Evolutionary conservation across 495 filamentous ascomycete species (phyloP).

Genomic region (Daldinia concentrica): DNA sequence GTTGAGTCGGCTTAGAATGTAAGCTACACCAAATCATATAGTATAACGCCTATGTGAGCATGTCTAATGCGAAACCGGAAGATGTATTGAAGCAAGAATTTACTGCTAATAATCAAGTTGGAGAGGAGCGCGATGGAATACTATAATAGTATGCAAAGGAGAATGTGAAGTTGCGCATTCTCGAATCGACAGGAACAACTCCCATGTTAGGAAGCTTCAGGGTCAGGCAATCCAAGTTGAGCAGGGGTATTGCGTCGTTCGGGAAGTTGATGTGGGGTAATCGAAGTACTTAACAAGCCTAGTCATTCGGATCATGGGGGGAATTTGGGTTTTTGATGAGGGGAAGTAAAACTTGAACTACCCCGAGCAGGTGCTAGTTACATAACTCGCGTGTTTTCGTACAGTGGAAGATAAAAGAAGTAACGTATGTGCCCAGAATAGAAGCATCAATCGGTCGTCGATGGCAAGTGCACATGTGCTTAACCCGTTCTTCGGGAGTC

Average conservation of each 20-base stretch:
- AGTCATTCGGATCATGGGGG: background rate
- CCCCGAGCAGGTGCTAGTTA: background rate
- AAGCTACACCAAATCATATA: constrained; percentile 28
- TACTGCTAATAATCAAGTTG: background rate
- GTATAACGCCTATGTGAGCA: constrained; percentile 13
- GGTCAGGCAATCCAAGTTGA: constrained; percentile 3
- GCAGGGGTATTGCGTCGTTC: constrained; percentile 31
- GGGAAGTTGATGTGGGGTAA: constrained; percentile 40
- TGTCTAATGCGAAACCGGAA: background rate
- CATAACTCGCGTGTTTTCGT: background rate
- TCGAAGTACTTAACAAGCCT: constrained; percentile 2
- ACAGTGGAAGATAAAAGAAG: background rate
- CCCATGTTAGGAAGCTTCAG: constrained; percentile 21
- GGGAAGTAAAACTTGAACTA: constrained; percentile 4
- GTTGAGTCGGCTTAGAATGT: background rate
- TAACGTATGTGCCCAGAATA: background rate
- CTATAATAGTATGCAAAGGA: background rate
- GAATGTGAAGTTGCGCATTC: constrained; percentile 27
- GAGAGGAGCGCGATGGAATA: background rate
- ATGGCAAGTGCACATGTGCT: background rate
- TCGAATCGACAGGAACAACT: constrained; percentile 27
- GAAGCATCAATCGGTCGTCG: background rate
- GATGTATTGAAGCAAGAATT: background rate
- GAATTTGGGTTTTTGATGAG: constrained; percentile 8
- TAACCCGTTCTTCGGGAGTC: constrained; percentile 8